These are phyloP conservation scores for Taphrina wiesneri DNA, from an alignment of 1,139 yeast genomes.

Conservation along the genomic window DNA sequence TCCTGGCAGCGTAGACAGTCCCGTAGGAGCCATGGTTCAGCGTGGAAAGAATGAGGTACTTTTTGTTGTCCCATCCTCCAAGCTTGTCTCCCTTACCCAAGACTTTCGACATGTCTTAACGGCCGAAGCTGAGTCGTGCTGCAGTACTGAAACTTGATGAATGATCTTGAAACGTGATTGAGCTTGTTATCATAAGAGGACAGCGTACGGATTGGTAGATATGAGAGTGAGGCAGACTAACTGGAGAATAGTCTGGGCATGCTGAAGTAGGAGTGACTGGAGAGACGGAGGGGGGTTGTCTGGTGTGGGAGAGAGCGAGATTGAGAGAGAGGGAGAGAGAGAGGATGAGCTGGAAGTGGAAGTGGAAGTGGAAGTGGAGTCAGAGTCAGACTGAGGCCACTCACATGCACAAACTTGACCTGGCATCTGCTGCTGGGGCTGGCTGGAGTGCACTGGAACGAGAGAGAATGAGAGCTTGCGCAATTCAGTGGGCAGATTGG, in stretches of 20 bases:
- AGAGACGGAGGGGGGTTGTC: neutral
- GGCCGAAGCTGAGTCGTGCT: neutral
- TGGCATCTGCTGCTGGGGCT: no score
- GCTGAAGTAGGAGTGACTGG: neutral
- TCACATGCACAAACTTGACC: no score
- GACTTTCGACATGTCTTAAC: slow-evolving; percentile 7
- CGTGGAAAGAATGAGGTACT: slow-evolving; percentile 68
- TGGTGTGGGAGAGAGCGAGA: neutral
- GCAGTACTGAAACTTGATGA: neutral
- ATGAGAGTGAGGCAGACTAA: neutral
- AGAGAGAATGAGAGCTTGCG: no score
- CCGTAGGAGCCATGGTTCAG: slow-evolving; percentile 95
- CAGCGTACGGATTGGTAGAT: no score
- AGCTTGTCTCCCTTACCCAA: slow-evolving; percentile 23
- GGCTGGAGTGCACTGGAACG: no score
- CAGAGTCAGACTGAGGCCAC: no score
- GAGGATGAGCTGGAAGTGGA: neutral
- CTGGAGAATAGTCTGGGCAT: neutral
- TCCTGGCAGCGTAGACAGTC: slow-evolving; percentile 82
- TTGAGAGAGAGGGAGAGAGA: neutral
- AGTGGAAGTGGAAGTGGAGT: no score
- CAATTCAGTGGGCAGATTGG: no score
- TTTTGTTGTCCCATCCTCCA: slow-evolving; percentile 33
- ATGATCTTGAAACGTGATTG: neutral
- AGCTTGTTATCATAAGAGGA: neutral